These are phyloP conservation scores for Tuber microsphaerosporum DNA, from an alignment of 495 filamentous ascomycete species.

Conservation along the genomic window DNA sequence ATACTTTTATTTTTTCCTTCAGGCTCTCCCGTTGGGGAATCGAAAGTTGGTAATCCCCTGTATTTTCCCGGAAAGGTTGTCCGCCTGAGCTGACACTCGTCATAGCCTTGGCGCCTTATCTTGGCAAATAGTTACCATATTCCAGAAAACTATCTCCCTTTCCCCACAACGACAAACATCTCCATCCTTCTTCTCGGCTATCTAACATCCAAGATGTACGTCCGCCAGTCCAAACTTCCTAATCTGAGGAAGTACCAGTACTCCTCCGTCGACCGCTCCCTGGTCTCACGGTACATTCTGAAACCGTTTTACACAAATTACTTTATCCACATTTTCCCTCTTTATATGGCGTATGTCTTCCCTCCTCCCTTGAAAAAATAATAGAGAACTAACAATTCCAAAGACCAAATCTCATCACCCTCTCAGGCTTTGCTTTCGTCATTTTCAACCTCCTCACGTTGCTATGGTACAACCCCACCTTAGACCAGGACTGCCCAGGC, in stretches of 20 bases:
- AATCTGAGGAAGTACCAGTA: constrained; percentile 89
- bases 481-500: constrained; percentile 83
- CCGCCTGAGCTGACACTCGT: neutral
- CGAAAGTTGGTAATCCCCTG: neutral
- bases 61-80: neutral
- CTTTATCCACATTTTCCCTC: constrained; percentile 87
- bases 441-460: constrained; percentile 85
- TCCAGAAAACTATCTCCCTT: too few relatives aligned
- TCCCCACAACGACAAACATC: neutral
- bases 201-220: constrained; percentile 53
- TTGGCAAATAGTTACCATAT: neutral
- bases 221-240: constrained; percentile 81
- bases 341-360: constrained; percentile 76
- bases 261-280: constrained; percentile 77
- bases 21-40: neutral
- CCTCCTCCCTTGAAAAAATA: constrained; percentile 16
- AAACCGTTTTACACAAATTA: constrained; percentile 96
- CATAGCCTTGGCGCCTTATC: neutral
- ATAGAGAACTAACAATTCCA: neutral
- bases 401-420: constrained; percentile 65
- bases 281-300: constrained; percentile 80
- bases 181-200: neutral
- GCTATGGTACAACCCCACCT: constrained; percentile 89
- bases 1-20: neutral
- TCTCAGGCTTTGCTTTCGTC: constrained; percentile 86